A percentile compares a stretch with the other conserved stretches of the same genome.
Evolutionary conservation across 441 rosid species (phyloP).

Genomic region (Aleurites moluccanus): DNA sequence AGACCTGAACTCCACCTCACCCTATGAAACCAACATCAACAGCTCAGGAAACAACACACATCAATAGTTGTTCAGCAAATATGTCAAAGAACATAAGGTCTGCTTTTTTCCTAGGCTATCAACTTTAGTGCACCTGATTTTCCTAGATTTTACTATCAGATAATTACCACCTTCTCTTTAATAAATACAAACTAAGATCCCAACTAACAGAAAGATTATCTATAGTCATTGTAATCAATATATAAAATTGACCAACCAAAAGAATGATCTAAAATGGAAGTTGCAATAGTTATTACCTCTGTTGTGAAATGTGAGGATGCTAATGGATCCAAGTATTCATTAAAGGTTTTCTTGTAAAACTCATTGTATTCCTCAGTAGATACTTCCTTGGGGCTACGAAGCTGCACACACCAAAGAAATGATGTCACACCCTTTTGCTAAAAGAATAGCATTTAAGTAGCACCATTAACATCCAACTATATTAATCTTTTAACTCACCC

Average conservation of each 20-base stretch:
- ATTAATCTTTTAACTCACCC: slow-evolving; percentile 54
- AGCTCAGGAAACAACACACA: slow-evolving; percentile 5
- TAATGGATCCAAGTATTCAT: slow-evolving; percentile 86
- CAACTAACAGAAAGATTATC: not conserved
- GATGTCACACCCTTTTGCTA: slow-evolving; percentile 9
- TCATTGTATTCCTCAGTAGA: slow-evolving; percentile 87
- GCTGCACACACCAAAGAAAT: slow-evolving; percentile 45
- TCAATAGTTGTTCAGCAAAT: not conserved
- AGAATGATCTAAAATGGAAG: not conserved
- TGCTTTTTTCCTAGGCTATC: not conserved
- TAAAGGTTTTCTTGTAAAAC: slow-evolving; percentile 80
- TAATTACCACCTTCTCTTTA: slow-evolving; percentile 6
- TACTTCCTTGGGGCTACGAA: slow-evolving; percentile 89
- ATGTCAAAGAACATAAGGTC: not conserved
- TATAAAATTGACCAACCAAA: not conserved
- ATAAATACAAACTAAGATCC: not conserved
- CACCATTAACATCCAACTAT: slow-evolving; percentile 3
- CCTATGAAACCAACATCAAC: slow-evolving; percentile 45
- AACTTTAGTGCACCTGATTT: not conserved
- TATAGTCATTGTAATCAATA: not conserved
- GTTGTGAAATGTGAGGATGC: slow-evolving; percentile 97
- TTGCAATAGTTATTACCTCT: slow-evolving; percentile 51
- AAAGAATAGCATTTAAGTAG: slow-evolving; percentile 6
- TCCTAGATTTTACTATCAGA: not conserved
- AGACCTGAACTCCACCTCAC: slow-evolving; percentile 96